These are phyloP conservation scores for Phlyctochytrium bullatum DNA, from an alignment of 192 early-diverging fungal species.

Conservation along the genomic window DNA sequence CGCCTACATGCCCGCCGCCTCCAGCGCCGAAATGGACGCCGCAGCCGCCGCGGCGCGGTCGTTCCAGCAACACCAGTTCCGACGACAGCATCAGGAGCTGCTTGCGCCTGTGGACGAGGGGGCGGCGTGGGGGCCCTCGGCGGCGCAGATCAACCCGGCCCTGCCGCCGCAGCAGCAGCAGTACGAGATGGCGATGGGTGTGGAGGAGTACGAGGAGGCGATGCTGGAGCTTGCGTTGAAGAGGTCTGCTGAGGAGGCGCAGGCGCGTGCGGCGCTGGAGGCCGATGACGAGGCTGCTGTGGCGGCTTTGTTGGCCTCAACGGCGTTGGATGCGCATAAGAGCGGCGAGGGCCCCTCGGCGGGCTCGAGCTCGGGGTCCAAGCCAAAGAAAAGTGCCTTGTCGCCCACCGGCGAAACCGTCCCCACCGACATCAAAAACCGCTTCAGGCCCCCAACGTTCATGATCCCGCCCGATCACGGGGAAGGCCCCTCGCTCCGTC, in stretches of 20 bases:
- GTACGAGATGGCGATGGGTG: background rate
- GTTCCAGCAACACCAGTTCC: too few relatives aligned
- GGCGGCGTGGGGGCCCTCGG: background rate
- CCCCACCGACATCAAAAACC: too few relatives aligned
- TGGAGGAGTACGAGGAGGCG: background rate
- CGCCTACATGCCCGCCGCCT: too few relatives aligned
- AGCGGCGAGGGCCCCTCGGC: too few relatives aligned
- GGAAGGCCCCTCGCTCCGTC: background rate
- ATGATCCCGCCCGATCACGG: background rate
- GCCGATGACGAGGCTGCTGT: constrained; percentile 1
- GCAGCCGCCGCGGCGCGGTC: too few relatives aligned
- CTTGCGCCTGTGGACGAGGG: background rate
- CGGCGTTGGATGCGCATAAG: too few relatives aligned
- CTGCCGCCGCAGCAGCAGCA: background rate
- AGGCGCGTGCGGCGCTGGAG: background rate
- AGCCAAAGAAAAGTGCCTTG: too few relatives aligned
- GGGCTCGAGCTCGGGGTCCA: too few relatives aligned
- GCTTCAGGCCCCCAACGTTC: background rate
- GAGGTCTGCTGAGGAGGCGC: background rate
- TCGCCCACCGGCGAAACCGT: too few relatives aligned
- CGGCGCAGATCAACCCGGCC: background rate
- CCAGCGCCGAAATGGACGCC: too few relatives aligned
- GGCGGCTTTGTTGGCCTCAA: background rate
- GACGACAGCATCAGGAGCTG: background rate
- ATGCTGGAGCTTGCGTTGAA: background rate